Evolutionary conservation across 2,329 filamentous ascomycete species (phyloP), one percentile per base, ranked within the genome.

Genomic region (Neopestalotiopsis rosae): DNA sequence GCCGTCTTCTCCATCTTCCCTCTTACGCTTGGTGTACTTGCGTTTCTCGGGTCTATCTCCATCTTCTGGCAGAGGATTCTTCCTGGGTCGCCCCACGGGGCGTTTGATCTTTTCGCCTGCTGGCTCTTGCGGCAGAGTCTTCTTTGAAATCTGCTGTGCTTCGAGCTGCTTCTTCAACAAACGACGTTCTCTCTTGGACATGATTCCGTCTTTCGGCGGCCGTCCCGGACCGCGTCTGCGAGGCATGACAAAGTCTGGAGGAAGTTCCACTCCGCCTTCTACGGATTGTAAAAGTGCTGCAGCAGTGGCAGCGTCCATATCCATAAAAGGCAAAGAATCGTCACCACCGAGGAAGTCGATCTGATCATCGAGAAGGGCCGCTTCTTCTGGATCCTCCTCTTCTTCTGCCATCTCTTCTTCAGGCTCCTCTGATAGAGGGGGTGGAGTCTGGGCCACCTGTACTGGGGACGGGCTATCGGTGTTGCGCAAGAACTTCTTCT

Each of bases 121-220:
- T 4, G 83, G 82, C 17, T 81, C 80, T 69, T 84, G 85, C 7
- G 85, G 83, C 40, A 84, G 73, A 4, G 83, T 86, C 75, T 88
- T 86, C 79, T 86, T 86, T 28, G 84, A 85, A 73, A 79, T 80
- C 70, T 87, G 86, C 71, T 85, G 83, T n/a, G 61, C 65, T 34
- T 67, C 52, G 56, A 82, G 79, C 69, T 86, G 83, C 78, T 91
- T 92, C 80, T 91, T 89, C 7, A 90, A 85, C 62, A 90, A 79
- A 20, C 89, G 85, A 72, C 91, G 87, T 75, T 94, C 91, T 68
- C 93, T 86, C 80, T 94, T 94, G 1, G 92, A 95, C 89, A 94
- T 93, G 76, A 94, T 87, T 34, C 93, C 93, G 75, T 95, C 92
- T 81, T 95, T 95, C 0, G 93, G 93, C 24, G 93, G 93, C 66